Evolutionary conservation across 2,329 filamentous ascomycete species (phyloP).

Genomic region (Aspergillus neoniger): DNA sequence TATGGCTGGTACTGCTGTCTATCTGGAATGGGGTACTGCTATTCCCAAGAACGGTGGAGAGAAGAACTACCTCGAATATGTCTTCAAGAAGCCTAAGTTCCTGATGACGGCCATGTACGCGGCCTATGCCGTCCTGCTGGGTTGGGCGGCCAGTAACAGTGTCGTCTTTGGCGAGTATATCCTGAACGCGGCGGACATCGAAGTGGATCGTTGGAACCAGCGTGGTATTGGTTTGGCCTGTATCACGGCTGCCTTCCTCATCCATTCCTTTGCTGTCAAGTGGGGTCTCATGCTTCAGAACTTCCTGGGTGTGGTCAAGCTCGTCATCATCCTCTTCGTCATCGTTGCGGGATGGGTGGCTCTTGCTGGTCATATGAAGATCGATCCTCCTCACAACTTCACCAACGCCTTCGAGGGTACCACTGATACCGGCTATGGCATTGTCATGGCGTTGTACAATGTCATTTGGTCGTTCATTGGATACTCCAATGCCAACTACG

Average conservation of each 20-base stretch:
- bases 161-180: slow-evolving; percentile 56
- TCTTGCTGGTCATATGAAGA: slow-evolving; percentile 40
- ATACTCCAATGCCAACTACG: slow-evolving; percentile 65
- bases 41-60: slow-evolving; percentile 55
- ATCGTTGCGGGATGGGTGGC: slow-evolving; percentile 47
- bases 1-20: slow-evolving; percentile 46
- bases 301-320: slow-evolving; percentile 52
- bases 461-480: slow-evolving; percentile 64
- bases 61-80: slow-evolving; percentile 57
- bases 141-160: slow-evolving; percentile 56
- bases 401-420: slow-evolving; percentile 42
- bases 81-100: slow-evolving; percentile 54
- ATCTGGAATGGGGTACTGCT: slow-evolving; percentile 54
- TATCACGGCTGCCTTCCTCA: slow-evolving; percentile 50
- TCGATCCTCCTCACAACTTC: slow-evolving; percentile 41
- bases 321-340: slow-evolving; percentile 52
- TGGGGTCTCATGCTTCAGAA: slow-evolving; percentile 54
- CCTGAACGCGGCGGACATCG: slow-evolving; percentile 48
- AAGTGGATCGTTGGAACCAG: slow-evolving; percentile 52
- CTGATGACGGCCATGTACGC: slow-evolving; percentile 58
- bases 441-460: slow-evolving; percentile 63
- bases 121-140: slow-evolving; percentile 53
- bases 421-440: slow-evolving; percentile 43
- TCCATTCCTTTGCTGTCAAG: slow-evolving; percentile 51
- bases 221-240: slow-evolving; percentile 51